Evolutionary conservation across 352 stramenopile species (phyloP), one percentile per base, ranked within the genome.

Genomic region (Globisporangium canariense): DNA sequence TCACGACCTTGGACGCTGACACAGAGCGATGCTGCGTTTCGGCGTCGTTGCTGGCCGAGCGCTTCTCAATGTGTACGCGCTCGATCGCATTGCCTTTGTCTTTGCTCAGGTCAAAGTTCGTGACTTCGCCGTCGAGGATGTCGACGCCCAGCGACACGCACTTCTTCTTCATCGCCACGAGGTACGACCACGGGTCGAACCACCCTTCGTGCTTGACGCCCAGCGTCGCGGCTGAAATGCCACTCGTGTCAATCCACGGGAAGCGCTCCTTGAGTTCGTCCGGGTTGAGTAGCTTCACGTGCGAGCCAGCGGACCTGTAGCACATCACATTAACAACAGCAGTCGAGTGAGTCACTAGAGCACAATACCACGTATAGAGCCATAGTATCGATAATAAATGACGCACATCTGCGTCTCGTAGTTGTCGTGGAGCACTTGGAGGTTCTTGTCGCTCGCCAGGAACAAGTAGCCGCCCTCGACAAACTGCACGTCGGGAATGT

Each of bases 101-200:
- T 40, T 60, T 70, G 11, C 74, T 73, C 22, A 89, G 71, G 40
- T 90, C 79, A 46, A 93, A 89, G 49, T 69, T 69, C 20, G 83
- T 83, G 32, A 90, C 76, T 36, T 93, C 83, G 51, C 86, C 86
- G 62, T 90, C 71, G 40, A 93, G 67, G 11, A 92, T 71, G 51
- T 92, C 71, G 49, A 94, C 86, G 28, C 83, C 86, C 14, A 94
- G 66, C n/a, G 75, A 64, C 3, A 85, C 59, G 63, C 78, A 85
- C 69, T 91, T 92, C 40, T 71, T 76, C 69, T 91, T 92, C 65
- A 94, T 83, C 13, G 83, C 84, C 10, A 68, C 77, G 55, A 95
- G 69, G 65, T 81, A 93, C 4, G 83, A 82, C 86, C 86, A 95
- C 4, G 86, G 86, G 45, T 95, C 86, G 66, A 95, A 95, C 86